A percentile compares a stretch with the other conserved stretches of the same genome.
phyloP scores from a whole-genome alignment of 1,284 basidiomycete species.

The Testicularia cyperi region DNA sequence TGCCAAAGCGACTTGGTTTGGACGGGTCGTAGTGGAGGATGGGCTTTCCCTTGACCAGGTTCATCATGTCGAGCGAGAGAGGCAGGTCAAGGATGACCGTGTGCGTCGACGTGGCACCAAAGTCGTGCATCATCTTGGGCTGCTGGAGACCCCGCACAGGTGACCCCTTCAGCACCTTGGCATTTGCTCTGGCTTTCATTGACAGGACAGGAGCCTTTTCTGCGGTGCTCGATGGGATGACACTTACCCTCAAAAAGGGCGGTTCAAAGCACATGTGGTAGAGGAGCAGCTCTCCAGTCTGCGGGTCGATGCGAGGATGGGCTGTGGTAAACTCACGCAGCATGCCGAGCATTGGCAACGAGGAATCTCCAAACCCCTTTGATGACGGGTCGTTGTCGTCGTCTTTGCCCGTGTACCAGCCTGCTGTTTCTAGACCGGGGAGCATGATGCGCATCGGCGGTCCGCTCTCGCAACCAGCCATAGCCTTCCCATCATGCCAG shows the following conservation, averaged over 20 bases:
- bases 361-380: constrained; percentile 28
- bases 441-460: constrained; percentile 63
- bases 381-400: constrained; percentile 9
- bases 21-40: constrained; percentile 63
- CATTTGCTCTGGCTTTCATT: neutral
- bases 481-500: constrained; percentile 62
- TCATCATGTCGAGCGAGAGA: constrained; percentile 63
- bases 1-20: constrained; percentile 62
- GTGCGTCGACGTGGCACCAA: constrained; percentile 61
- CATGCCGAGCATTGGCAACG: constrained; percentile 43
- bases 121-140: constrained; percentile 65
- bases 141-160: constrained; percentile 46
- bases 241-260: constrained; percentile 62
- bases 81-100: constrained; percentile 64
- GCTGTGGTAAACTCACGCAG: constrained; percentile 64
- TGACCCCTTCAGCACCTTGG: constrained; percentile 36
- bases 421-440: constrained; percentile 63
- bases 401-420: constrained; percentile 60
- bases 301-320: constrained; percentile 63
- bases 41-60: constrained; percentile 62
- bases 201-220: neutral
- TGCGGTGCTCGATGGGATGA: constrained; percentile 56
- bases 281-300: constrained; percentile 63
- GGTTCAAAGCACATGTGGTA: constrained; percentile 63
- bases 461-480: constrained; percentile 64